phyloP scores from a whole-genome alignment of 208 protist genomes.

The Jaenimonas drosophilae region DNA sequence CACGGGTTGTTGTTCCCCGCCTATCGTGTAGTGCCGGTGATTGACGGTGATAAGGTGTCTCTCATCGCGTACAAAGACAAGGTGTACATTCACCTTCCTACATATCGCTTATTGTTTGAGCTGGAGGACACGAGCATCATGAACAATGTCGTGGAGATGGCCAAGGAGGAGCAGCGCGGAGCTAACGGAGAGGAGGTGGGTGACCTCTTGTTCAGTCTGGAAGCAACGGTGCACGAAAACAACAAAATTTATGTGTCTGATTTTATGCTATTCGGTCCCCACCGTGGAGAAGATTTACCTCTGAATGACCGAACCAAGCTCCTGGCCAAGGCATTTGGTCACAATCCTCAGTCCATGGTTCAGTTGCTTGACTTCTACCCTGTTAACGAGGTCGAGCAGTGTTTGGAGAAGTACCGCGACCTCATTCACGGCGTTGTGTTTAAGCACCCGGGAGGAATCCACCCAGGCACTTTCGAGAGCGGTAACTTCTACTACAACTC shows the following conservation, averaged over 20 bases:
- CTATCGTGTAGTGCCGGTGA: slow-evolving; percentile 70
- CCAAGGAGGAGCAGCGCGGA: neutral
- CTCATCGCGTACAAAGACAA: slow-evolving; percentile 49
- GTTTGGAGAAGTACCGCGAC: slow-evolving; percentile 32
- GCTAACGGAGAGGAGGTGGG: slow-evolving; percentile 4
- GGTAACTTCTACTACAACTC: slow-evolving; percentile 64
- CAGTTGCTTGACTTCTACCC: slow-evolving; percentile 56
- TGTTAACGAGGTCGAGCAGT: slow-evolving; percentile 41
- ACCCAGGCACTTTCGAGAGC: slow-evolving; percentile 53
- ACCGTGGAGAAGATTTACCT: slow-evolving; percentile 34
- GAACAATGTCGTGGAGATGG: slow-evolving; percentile 11
- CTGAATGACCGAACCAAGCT: slow-evolving; percentile 53
- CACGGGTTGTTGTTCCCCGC: slow-evolving; percentile 38
- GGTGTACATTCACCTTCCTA: slow-evolving; percentile 68
- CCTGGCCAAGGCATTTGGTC: slow-evolving; percentile 36
- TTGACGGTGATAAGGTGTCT: slow-evolving; percentile 69
- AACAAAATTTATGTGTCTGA: slow-evolving; percentile 72
- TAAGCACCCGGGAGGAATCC: slow-evolving; percentile 70
- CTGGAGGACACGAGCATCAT: slow-evolving; percentile 14
- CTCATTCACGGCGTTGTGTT: slow-evolving; percentile 57
- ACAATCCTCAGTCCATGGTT: slow-evolving; percentile 32
- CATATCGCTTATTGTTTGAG: slow-evolving; percentile 67
- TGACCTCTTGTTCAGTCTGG: slow-evolving; percentile 46
- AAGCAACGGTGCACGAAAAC: slow-evolving; percentile 50
- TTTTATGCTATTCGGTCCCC: slow-evolving; percentile 48